phyloP scores from a whole-genome alignment of 345 rosid species.

The Erodium maritimum region DNA sequence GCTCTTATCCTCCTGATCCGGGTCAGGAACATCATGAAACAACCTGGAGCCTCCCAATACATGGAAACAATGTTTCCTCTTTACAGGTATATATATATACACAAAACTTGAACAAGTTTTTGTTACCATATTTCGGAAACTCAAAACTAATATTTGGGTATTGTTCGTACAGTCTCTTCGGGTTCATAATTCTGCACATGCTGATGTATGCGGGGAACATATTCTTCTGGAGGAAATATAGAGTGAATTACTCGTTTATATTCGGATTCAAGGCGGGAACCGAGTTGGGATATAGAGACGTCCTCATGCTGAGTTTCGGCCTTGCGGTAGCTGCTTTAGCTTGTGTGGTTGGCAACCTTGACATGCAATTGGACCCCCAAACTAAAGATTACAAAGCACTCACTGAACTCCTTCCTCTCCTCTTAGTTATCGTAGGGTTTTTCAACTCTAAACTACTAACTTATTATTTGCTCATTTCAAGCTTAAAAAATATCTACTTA shows the following conservation, averaged over 20 bases:
- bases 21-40: constrained; percentile 31
- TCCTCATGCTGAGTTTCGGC: constrained; percentile 37
- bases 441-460: too few relatives aligned
- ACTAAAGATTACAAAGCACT: constrained; percentile 41
- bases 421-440: constrained; percentile 39
- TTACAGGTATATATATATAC: constrained; percentile 31
- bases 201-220: constrained; percentile 48
- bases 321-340: constrained; percentile 49
- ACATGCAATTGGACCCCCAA: constrained; percentile 75
- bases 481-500: not conserved
- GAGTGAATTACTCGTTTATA: constrained; percentile 60
- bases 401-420: constrained; percentile 61
- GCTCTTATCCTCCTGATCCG: constrained; percentile 43
- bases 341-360: constrained; percentile 50
- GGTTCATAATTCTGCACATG: constrained; percentile 56
- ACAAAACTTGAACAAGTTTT: too few relatives aligned
- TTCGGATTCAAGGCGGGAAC: constrained; percentile 67
- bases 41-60: constrained; percentile 34
- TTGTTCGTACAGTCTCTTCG: constrained; percentile 46
- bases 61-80: constrained; percentile 81
- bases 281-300: constrained; percentile 57
- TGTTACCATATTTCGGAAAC: not conserved
- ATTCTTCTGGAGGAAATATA: constrained; percentile 57
- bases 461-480: too few relatives aligned
- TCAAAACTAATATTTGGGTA: not conserved